phyloP scores from a whole-genome alignment of 805 yeast genomes.

The Yamadazyma kitorensis region DNA sequence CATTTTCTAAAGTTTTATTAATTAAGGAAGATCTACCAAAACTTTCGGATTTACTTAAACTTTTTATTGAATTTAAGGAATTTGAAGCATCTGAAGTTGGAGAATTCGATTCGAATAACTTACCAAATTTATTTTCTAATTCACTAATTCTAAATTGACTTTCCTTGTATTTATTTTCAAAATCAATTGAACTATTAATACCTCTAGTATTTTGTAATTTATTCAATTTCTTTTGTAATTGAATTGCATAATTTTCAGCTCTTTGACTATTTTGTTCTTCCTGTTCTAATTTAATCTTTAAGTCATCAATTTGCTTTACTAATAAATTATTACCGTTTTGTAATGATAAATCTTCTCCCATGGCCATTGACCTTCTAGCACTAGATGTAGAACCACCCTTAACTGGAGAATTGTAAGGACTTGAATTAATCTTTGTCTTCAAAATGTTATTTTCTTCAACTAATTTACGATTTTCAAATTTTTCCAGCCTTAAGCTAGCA shows the following conservation, averaged over 20 bases:
- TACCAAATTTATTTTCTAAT: constrained; percentile 29
- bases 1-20: constrained; percentile 21
- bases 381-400: constrained; percentile 18
- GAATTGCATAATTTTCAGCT: constrained; percentile 49
- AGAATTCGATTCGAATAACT: constrained; percentile 17
- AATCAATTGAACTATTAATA: constrained; percentile 29
- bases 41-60: constrained; percentile 32
- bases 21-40: constrained; percentile 24
- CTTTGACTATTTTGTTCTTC: constrained; percentile 51
- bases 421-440: constrained; percentile 45
- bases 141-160: constrained; percentile 31
- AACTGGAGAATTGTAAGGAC: constrained; percentile 25
- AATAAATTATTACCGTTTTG: constrained; percentile 16
- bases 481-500: constrained; percentile 48
- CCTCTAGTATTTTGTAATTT: constrained; percentile 42
- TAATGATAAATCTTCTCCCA: constrained; percentile 27
- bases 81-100: constrained; percentile 11
- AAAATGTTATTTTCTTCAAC: constrained; percentile 57
- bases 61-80: too few species aligned
- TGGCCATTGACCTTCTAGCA: constrained; percentile 30
- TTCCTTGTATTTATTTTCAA: constrained; percentile 34
- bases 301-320: constrained; percentile 45
- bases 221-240: constrained; percentile 41
- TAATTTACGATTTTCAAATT: constrained; percentile 42
- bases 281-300: constrained; percentile 47